phyloP scores from a whole-genome alignment of 2,329 filamentous ascomycete species.

The Trichoderma sp. region DNA sequence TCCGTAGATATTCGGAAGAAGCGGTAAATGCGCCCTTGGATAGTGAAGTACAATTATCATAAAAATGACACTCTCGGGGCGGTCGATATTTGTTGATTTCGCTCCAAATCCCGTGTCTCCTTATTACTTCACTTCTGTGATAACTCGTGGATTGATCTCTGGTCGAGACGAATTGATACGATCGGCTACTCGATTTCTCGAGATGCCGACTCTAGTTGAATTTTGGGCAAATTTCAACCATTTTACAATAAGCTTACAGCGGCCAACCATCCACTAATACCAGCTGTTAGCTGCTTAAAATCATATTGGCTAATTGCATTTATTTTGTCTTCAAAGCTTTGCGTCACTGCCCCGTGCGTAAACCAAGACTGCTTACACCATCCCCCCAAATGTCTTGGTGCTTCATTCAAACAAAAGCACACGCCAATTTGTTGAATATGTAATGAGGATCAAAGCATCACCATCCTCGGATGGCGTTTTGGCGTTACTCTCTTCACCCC shows the following conservation, averaged over 20 bases:
- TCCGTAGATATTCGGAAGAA: no score
- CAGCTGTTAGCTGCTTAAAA: neutral
- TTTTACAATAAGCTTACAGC: neutral
- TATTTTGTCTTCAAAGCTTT: neutral
- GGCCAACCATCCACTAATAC: neutral
- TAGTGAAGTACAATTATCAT: neutral
- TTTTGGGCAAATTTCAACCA: neutral
- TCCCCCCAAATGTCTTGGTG: neutral
- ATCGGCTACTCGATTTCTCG: neutral
- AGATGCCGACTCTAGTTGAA: neutral
- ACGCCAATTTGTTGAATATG: neutral
- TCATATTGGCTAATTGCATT: conserved; percentile 9
- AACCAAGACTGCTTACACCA: neutral
- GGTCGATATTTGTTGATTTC: neutral
- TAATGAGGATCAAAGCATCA: neutral
- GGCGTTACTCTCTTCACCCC: neutral
- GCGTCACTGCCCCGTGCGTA: neutral
- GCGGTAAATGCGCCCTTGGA: neutral
- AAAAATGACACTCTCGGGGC: neutral
- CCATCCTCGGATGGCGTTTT: neutral
- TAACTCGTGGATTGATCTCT: neutral
- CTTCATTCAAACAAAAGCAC: neutral
- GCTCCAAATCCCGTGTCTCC: neutral
- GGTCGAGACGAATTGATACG: neutral
- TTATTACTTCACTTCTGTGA: fast-evolving